These are phyloP conservation scores for Solanum neorickii DNA, from an alignment of 257 asterid species.

Conservation along the genomic window DNA sequence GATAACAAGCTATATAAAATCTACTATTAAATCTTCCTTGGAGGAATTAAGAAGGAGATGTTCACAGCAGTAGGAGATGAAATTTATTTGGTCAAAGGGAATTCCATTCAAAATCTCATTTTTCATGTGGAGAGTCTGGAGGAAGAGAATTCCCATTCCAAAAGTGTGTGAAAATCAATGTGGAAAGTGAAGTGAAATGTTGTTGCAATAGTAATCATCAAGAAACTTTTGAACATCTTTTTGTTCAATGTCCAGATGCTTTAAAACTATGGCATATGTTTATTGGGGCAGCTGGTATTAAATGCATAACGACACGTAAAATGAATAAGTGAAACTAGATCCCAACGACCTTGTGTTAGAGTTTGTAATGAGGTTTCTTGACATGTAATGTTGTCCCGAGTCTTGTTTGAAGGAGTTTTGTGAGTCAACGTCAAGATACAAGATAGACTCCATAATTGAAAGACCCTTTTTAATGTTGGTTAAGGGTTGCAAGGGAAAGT, in stretches of 20 bases:
- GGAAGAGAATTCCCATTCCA: neutral
- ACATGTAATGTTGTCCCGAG: too few relatives aligned
- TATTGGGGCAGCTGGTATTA: neutral
- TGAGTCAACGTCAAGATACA: too few relatives aligned
- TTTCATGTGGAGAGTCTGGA: neutral
- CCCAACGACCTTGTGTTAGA: too few relatives aligned
- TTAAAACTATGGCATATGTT: neutral
- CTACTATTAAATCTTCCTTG: too few relatives aligned
- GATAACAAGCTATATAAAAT: neutral
- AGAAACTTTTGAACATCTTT: neutral
- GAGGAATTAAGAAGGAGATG: neutral
- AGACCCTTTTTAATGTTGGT: too few relatives aligned
- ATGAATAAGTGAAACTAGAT: too few relatives aligned
- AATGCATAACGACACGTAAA: neutral
- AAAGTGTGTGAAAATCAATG: neutral
- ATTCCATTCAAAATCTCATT: neutral
- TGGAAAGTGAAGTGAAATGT: neutral
- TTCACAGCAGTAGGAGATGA: neutral
- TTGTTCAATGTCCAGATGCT: neutral
- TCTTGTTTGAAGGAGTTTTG: too few relatives aligned
- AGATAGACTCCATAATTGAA: too few relatives aligned
- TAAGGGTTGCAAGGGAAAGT: too few relatives aligned
- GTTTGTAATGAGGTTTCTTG: too few relatives aligned
- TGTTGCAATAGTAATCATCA: neutral
- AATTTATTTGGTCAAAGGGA: neutral